Evolutionary conservation across 2,329 filamentous ascomycete species (phyloP).

Genomic region (Ascochyta rabiei): DNA sequence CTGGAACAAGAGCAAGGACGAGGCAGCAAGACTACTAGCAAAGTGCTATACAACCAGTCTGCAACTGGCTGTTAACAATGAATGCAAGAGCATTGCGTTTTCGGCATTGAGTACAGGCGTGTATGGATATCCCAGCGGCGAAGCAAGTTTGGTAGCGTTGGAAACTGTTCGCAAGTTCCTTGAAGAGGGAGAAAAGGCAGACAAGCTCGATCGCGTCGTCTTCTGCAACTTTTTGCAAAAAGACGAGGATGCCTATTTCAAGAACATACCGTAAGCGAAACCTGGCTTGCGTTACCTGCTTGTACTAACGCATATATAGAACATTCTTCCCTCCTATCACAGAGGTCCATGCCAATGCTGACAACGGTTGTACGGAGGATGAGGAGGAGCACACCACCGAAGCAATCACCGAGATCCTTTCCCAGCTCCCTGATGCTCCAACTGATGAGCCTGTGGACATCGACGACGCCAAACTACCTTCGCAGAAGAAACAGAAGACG

Average conservation of each 20-base stretch:
- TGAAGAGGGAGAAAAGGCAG: slow-evolving; percentile 50
- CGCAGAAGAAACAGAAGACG: slow-evolving; percentile 56
- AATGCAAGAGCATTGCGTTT: slow-evolving; percentile 78
- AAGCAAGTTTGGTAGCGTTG: slow-evolving; percentile 76
- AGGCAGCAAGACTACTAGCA: slow-evolving; percentile 55
- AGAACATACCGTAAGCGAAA: slow-evolving; percentile 71
- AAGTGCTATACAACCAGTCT: slow-evolving; percentile 75
- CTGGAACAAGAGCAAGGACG: slow-evolving; percentile 48
- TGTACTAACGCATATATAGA: slow-evolving; percentile 18
- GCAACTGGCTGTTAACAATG: slow-evolving; percentile 71
- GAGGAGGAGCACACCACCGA: slow-evolving; percentile 38
- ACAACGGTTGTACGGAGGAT: slow-evolving; percentile 19
- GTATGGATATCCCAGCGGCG: slow-evolving; percentile 80
- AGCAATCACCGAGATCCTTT: slow-evolving; percentile 47
- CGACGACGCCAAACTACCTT: slow-evolving; percentile 46
- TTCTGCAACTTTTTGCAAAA: slow-evolving; percentile 85
- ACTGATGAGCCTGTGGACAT: slow-evolving; percentile 53
- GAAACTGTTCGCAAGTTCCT: slow-evolving; percentile 64
- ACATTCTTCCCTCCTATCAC: slow-evolving; percentile 43
- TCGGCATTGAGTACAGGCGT: slow-evolving; percentile 84
- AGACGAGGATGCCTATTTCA: slow-evolving; percentile 75
- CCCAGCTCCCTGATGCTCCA: slow-evolving; percentile 56
- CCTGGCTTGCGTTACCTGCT: fast-evolving
- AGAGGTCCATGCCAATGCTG: background rate
- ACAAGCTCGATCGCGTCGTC: slow-evolving; percentile 72